Evolutionary conservation across 192 early-diverging fungal genomes (phyloP), one percentile per base, ranked within the genome.

Genomic region (Coemansia reversa): DNA sequence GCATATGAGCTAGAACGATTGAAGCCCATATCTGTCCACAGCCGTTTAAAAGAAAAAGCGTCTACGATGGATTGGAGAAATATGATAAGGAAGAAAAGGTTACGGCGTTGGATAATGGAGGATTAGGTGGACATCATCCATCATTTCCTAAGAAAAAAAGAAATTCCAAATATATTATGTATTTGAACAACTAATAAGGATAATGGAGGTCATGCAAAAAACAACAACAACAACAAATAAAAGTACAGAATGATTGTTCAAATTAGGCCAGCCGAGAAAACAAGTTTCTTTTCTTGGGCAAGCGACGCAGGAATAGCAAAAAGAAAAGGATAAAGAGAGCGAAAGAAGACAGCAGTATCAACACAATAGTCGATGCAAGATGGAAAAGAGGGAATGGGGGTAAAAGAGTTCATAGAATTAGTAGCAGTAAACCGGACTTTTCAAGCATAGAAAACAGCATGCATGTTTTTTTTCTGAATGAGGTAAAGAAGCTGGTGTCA

Each of bases 161-260:
- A 45, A 45, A 45, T 16, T 45, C 39, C 39, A 16, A 12, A 16
- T 12, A 16, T 16, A 16, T 45, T 45, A 12, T 45, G 7, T 45
- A 16, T 3, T 16, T 11, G 12, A 45, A 45, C 39, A 45, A 45
- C 9, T 23, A 20, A 9, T 24, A 5, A 58, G 24, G 45, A 19
- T 60, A 27, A 60, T 60, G 42, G 58, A 28, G 23, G 22, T 23
- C 8, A 53, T n/a, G 27, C 20, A 18, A 25, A n/a, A 14, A 60
- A n/a, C n/a, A n/a, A n/a, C n/a, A 33, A 57, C n/a, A 57, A 57
- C 19, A 57, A 30, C 29, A 29, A 14, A 57, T 19, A 29, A 57
- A 60, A 25, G 42, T 28, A 24, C 42, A 48, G 58, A 28, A 9
- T 35, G 3, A 60, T 60, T 60, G 58, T 60, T 60, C 48, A 60